Evolutionary conservation across 2,329 filamentous ascomycete species (phyloP), one percentile per base, ranked within the genome.

Genomic region (Sarocladium kiliense): DNA sequence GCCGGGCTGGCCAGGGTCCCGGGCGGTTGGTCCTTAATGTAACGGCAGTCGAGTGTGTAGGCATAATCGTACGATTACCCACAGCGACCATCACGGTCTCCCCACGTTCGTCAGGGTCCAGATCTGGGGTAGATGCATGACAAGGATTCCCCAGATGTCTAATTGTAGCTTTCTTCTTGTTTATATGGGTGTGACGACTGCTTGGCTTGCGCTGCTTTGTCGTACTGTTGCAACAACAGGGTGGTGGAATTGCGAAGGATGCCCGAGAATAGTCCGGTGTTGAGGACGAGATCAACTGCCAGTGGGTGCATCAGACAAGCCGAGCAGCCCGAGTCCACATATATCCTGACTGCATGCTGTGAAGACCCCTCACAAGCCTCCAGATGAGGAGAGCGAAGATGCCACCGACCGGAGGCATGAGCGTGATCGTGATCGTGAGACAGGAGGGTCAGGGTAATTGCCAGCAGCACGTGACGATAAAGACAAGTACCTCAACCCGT

Each of bases 61-160:
- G n/a, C 16, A 47, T 7, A 47, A 47, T 47, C 44, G 44, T 47
- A 47, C 44, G 44, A 47, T 47, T 47, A 47, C 44, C 44, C 44
- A 47, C 44, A 47, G 44, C 25, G n/a, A 18, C 25, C 25, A 14
- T 26, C 36, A 39, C 7, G 16, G 36, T 19, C 7, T 23, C 44
- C 25, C 44, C 44, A 47, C 39, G 39, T 44, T 18, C n/a, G 23
- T 18, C 23, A 47, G 25, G 44, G 25, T 47, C 44, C 25, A 47
- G 25, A 47, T 47, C 44, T 30, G 44, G 44, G 44, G 44, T 27
- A 44, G n/a, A 27, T 47, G 44, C 21, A 27, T 21, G 3, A 30
- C 44, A 23, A 47, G 44, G 25, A 16, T 23, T 3, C 4, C 44
- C n/a, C 23, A 27, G 39, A 21, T 9, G 9, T 9, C 39, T 44